Evolutionary conservation across 2,329 filamentous ascomycete species (phyloP).

Genomic region (Sarocladium brachiariae): DNA sequence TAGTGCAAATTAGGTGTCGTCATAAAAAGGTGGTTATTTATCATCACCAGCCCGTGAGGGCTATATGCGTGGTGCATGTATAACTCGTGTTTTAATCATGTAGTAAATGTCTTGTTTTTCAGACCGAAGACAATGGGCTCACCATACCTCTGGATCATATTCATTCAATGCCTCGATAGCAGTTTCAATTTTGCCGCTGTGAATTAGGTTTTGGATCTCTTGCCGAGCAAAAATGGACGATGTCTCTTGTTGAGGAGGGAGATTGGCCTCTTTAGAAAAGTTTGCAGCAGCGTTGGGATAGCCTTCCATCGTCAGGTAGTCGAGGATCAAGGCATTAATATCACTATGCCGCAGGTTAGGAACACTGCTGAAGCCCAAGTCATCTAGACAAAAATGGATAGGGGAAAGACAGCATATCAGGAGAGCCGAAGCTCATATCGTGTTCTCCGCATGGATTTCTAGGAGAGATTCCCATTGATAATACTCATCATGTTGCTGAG

Average conservation of each 20-base stretch:
- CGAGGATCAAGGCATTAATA: constrained; percentile 90
- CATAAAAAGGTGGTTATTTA: constrained; percentile 58
- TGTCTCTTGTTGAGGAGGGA: constrained; percentile 65
- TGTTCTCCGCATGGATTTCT: constrained; percentile 86
- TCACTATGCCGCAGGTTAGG: constrained; percentile 54
- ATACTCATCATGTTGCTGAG: constrained; percentile 65
- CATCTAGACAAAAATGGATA: constrained; percentile 6
- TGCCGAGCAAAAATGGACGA: constrained; percentile 71
- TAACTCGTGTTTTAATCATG: constrained; percentile 88
- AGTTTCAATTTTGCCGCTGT: constrained; percentile 74
- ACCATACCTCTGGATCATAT: constrained; percentile 78
- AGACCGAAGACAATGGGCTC: background rate
- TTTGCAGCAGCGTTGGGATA: constrained; percentile 89
- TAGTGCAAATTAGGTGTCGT: constrained; percentile 16
- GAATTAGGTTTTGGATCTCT: constrained; percentile 77
- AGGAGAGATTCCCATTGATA: constrained; percentile 99
- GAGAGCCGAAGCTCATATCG: constrained; percentile 63
- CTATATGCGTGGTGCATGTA: constrained; percentile 99
- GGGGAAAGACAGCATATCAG: constrained; percentile 30
- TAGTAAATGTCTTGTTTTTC: constrained; percentile 32
- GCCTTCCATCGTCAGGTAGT: constrained; percentile 93
- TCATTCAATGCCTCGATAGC: constrained; percentile 88
- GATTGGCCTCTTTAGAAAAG: constrained; percentile 89
- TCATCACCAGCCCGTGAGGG: constrained; percentile 81
- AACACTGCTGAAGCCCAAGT: constrained; percentile 7